phyloP scores from a whole-genome alignment of 1,284 basidiomycete genomes.

The Volvariella volvacea region DNA sequence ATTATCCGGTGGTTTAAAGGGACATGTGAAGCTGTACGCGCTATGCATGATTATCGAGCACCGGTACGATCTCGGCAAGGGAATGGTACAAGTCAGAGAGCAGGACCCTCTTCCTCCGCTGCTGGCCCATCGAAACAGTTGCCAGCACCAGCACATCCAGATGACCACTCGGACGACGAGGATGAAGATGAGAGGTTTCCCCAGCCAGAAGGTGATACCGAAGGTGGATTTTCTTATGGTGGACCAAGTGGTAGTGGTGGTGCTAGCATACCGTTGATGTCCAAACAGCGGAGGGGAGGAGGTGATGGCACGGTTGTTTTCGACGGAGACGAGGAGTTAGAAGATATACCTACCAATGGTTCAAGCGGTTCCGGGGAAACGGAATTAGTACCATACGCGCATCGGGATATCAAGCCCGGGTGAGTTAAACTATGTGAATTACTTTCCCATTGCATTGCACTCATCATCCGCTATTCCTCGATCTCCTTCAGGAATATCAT shows the following conservation, averaged over 20 bases:
- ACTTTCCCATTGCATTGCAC: background rate
- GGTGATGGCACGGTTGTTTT: conserved; percentile 51
- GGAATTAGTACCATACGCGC: conserved; percentile 84
- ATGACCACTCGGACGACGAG: conserved; percentile 14
- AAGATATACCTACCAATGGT: conserved; percentile 24
- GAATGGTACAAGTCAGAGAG: conserved; percentile 20
- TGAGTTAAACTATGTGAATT: conserved; percentile 28
- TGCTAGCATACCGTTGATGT: conserved; percentile 39
- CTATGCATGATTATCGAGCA: conserved; percentile 85
- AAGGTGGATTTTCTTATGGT: conserved; percentile 67
- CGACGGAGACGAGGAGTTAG: conserved; percentile 69
- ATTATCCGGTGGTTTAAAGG: conserved; percentile 90
- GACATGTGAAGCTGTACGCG: conserved; percentile 87
- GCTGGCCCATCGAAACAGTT: conserved; percentile 9
- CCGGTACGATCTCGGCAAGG: conserved; percentile 21
- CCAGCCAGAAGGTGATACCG: conserved; percentile 63
- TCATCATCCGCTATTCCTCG: background rate
- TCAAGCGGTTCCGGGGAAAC: conserved; percentile 30
- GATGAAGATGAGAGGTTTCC: conserved; percentile 59
- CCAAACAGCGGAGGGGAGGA: conserved; percentile 42
- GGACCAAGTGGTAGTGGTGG: conserved; percentile 22
- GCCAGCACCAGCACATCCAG: conserved; percentile 19
- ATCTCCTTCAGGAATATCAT: conserved; percentile 75
- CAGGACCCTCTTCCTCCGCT: conserved; percentile 13
- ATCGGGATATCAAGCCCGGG: conserved; percentile 97